These are phyloP conservation scores for Didymella arachidicola DNA, from an alignment of 2,329 filamentous ascomycete genomes.

Conservation along the genomic window DNA sequence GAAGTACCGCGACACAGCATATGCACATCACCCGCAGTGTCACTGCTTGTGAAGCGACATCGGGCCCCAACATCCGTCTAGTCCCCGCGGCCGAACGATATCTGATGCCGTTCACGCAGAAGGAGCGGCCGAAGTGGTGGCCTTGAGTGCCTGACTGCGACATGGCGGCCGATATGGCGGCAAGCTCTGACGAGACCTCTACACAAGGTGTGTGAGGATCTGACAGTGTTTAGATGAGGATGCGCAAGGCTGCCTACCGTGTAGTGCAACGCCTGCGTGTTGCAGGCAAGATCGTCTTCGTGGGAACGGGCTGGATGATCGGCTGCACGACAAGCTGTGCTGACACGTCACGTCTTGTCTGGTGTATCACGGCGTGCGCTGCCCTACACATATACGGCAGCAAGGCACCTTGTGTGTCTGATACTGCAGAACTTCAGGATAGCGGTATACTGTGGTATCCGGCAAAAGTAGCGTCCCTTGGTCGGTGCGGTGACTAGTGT, in stretches of 20 bases:
- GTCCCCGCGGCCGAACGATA: background rate
- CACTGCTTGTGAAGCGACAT: background rate
- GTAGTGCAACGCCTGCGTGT: background rate
- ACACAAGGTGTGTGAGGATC: background rate
- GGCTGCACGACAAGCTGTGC: constrained; percentile 1
- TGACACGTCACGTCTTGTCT: constrained; percentile 1
- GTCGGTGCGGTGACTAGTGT: too few relatives aligned
- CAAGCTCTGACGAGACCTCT: background rate
- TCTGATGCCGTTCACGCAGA: background rate
- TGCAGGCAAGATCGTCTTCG: background rate
- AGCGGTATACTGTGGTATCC: background rate
- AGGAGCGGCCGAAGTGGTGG: background rate
- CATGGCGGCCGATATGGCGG: background rate
- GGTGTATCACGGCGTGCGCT: background rate
- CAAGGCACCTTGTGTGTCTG: background rate
- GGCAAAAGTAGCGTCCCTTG: too few relatives aligned
- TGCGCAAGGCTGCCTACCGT: background rate
- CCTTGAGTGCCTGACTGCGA: background rate
- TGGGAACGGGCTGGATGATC: background rate
- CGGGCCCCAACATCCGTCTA: background rate
- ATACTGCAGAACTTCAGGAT: background rate
- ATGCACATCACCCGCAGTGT: constrained; percentile 4
- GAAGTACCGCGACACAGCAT: background rate
- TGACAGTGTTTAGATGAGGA: too few relatives aligned
- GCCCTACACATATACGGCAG: background rate